Evolutionary conservation across 2,329 filamentous ascomycete species (phyloP).

Genomic region (Nigrospora osmanthi): DNA sequence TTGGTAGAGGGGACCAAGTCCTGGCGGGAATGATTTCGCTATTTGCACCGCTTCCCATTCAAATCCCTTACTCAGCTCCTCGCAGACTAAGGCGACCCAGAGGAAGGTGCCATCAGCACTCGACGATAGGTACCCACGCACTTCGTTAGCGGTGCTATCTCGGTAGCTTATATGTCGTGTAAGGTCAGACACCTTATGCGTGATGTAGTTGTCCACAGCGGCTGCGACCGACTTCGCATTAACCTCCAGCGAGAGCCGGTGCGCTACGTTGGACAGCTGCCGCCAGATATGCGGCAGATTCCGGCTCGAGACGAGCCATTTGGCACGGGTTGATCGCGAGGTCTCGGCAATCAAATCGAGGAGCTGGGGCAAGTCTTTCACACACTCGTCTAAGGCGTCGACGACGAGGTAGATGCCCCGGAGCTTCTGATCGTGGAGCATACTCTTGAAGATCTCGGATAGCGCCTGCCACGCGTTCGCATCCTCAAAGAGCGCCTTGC

Average conservation of each 20-base stretch:
- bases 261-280: too few species aligned
- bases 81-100: slow-evolving; percentile 32
- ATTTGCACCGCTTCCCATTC: too few species aligned
- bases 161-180: too few species aligned
- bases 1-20: slow-evolving; percentile 26
- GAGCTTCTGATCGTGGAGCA: slow-evolving; percentile 27
- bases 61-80: too few species aligned
- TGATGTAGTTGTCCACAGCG: background rate
- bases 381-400: slow-evolving; percentile 40
- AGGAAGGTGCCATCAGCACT: slow-evolving; percentile 33
- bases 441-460: slow-evolving; percentile 30
- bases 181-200: too few species aligned
- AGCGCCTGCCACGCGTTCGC: too few species aligned
- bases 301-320: too few species aligned
- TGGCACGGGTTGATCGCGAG: too few species aligned
- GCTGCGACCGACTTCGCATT: background rate
- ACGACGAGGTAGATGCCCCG: slow-evolving; percentile 27
- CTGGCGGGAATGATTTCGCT: slow-evolving; percentile 18
- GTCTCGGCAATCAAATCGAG: slow-evolving; percentile 24
- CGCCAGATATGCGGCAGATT: too few species aligned
- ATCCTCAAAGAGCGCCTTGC: too few species aligned
- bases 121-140: slow-evolving; percentile 6
- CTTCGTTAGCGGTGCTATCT: too few species aligned
- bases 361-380: slow-evolving; percentile 16
- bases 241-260: too few species aligned